These are phyloP conservation scores for Sutorius australiensis DNA, from an alignment of 768 basidiomycete species.

Conservation along the genomic window DNA sequence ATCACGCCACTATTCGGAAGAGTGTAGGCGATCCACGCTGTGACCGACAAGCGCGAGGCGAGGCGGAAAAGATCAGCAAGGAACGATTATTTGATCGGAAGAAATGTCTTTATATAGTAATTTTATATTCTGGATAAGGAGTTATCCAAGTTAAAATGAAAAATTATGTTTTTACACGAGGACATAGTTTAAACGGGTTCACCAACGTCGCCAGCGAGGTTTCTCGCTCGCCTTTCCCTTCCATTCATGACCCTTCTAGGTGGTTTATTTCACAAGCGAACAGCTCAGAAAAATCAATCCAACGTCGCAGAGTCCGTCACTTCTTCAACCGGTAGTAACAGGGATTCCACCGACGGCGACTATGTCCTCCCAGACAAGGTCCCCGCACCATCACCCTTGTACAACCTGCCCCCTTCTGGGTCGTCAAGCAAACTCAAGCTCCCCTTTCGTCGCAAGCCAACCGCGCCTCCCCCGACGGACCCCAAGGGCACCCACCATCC, in stretches of 20 bases:
- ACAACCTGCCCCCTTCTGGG: constrained; percentile 23
- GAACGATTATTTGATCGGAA: constrained; percentile 7
- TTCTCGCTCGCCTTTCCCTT: not conserved
- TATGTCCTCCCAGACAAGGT: constrained; percentile 27
- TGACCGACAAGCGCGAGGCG: not conserved
- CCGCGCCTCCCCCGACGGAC: constrained; percentile 8
- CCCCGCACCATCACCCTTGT: constrained; percentile 6
- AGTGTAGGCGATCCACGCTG: not conserved
- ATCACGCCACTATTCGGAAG: not conserved
- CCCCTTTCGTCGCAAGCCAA: constrained; percentile 40
- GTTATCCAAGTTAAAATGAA: constrained; percentile 8
- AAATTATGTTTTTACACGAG: constrained; percentile 7
- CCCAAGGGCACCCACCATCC: not conserved
- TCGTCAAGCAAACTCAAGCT: constrained; percentile 45
- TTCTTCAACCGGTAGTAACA: constrained; percentile 15
- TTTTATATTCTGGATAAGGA: constrained; percentile 4
- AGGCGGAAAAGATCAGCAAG: not conserved
- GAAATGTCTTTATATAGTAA: not conserved
- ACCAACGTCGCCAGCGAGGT: not conserved
- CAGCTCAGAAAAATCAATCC: not conserved
- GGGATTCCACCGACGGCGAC: constrained; percentile 31
- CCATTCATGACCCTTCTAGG: constrained; percentile 28
- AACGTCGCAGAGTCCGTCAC: constrained; percentile 14
- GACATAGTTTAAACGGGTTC: constrained; percentile 8
- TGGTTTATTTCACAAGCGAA: constrained; percentile 27